Base-by-base conservation (phyloP, 202 grass and related monocot species). In the Schoenoplectus tabernaemontani region DNA sequence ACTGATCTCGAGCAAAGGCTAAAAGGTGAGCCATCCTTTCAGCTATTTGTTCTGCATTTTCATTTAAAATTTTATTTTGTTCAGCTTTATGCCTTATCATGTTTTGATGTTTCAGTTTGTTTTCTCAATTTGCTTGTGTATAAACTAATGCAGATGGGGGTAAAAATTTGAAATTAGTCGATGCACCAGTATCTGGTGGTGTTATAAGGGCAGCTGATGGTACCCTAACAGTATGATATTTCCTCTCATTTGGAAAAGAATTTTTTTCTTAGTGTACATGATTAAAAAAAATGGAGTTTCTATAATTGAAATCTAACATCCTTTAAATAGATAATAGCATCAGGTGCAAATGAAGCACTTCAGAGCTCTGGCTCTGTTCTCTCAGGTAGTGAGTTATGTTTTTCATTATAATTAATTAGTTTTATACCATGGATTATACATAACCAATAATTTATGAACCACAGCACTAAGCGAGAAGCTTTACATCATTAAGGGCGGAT, bases 401-500 rank as follows among this genome's bases (percentile, higher is more conserved):
- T 34, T 74, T 53, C 26, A 3, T 54, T 53, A 80, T 62, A 87
- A 84, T 11, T 80, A 50, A 62, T 64, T 64, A 26, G 10, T 59
- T 60, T 57, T 60, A 33, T 80, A 46, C 57, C 53, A 20, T 50
- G 38, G 17, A 44, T 19, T 80, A 37, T 47, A 39, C 48, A 61
- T 36, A 36, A 70, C 38, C 13, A 74, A 34, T 74, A 54, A 57
- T 48, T 78, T 77, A 66, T 78, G 38, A 57, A 80, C 86, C 59
- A 81, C 94, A 97, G 94, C 80, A 84, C 81, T 93, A 78, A 93
- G 91, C 39, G 91, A 97, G 81, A 97, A 97, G 68, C 91, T 97
- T 83, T 97, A 97, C 88, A 78, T 92, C 84, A 97, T 97, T 53
- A 88, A 85, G 90, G 94, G 94, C 83, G 94, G 94, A 87, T 97